These are phyloP conservation scores for Pseudomassariella vexata DNA, from an alignment of 2,329 filamentous ascomycete species.

Conservation along the genomic window DNA sequence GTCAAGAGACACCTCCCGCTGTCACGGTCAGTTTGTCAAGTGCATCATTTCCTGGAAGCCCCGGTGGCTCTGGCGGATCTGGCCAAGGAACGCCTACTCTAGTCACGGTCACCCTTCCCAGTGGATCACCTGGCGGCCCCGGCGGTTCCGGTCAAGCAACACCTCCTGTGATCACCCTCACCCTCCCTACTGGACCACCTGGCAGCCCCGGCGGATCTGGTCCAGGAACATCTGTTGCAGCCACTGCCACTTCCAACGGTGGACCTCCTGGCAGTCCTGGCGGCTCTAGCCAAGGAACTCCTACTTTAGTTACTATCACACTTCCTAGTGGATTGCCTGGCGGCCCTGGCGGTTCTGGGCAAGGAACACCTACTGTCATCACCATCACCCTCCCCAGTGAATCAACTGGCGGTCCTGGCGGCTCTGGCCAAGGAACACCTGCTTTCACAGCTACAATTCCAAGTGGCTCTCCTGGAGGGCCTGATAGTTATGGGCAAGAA, in stretches of 20 bases:
- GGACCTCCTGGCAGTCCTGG: slow-evolving; percentile 2
- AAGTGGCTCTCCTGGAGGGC: neutral
- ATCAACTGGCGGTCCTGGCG: slow-evolving; percentile 1
- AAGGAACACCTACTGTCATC: neutral
- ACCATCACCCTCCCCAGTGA: neutral
- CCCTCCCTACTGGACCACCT: neutral
- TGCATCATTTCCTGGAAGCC: neutral
- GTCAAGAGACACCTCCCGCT: no score
- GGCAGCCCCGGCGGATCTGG: slow-evolving; percentile 1
- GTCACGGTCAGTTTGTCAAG: no score
- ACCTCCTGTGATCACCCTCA: no score
- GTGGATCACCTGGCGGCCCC: neutral
- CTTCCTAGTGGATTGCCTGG: slow-evolving; percentile 1
- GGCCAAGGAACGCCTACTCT: no score
- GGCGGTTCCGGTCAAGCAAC: neutral
- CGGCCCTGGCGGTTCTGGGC: slow-evolving; percentile 1
- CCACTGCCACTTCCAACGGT: no score
- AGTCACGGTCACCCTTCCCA: no score
- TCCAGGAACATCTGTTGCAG: no score
- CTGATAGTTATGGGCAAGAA: slow-evolving; percentile 1
- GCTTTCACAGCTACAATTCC: slow-evolving; percentile 5
- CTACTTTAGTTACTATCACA: no score
- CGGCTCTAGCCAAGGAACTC: neutral
- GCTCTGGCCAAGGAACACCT: neutral
- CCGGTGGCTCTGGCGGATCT: no score